Conservation (phyloP, 345 rosid genomes). For the Corymbia maculata region DNA sequence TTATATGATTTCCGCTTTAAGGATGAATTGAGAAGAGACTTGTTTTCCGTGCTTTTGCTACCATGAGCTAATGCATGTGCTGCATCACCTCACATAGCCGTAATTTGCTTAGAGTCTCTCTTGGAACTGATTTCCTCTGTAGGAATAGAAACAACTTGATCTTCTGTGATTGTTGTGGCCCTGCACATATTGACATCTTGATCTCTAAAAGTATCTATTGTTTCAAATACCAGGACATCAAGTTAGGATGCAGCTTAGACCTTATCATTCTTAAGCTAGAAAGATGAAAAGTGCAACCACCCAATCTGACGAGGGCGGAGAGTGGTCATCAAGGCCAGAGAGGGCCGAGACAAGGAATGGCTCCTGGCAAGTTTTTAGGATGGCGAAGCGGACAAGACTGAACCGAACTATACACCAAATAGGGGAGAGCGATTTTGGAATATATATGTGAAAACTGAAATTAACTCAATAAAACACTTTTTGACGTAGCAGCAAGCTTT, state of each 20-base stretch:
- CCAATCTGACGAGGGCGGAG: too few species aligned
- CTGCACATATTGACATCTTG: slow-evolving; percentile 22
- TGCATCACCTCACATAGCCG: slow-evolving; percentile 11
- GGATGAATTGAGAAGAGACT: slow-evolving; percentile 20
- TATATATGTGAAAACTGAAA: too few species aligned
- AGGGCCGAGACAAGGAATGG: too few species aligned
- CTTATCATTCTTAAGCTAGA: slow-evolving; percentile 34
- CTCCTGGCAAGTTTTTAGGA: too few species aligned
- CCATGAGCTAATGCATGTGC: slow-evolving; percentile 8
- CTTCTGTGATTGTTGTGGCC: slow-evolving; percentile 18
- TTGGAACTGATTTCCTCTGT: slow-evolving; percentile 14
- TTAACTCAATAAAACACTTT: too few species aligned
- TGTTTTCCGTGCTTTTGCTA: slow-evolving; percentile 10
- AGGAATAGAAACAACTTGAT: slow-evolving; percentile 14
- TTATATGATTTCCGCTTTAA: slow-evolving; percentile 65
- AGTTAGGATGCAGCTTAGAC: slow-evolving; percentile 12
- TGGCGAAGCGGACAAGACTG: too few species aligned
- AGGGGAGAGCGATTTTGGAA: too few species aligned
- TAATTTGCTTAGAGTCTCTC: slow-evolving; percentile 17
- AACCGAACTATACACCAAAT: too few species aligned
- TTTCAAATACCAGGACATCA: neutral
- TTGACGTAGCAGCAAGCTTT: too few species aligned
- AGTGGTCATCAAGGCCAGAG: too few species aligned
- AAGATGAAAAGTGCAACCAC: slow-evolving; percentile 5
- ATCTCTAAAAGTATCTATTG: neutral